Base-by-base conservation (phyloP, 2,329 filamentous ascomycete genomes). In the Colletotrichum limetticola region DNA sequence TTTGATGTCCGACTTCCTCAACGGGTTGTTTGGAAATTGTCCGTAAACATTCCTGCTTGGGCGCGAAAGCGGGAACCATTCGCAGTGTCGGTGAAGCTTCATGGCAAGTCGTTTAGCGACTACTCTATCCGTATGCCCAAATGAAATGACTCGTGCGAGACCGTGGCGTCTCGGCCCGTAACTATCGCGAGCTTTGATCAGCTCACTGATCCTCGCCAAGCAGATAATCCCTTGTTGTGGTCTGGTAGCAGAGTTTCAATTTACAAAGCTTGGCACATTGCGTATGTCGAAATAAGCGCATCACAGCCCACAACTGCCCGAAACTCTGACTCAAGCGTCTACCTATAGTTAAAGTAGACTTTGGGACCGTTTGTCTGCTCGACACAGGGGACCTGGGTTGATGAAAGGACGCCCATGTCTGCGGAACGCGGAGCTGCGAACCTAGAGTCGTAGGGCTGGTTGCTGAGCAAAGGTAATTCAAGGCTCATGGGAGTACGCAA, bases 141-240 rank as follows among this genome's bases (percentile, higher is more conserved):
- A 24, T 16, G 16, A 28, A 11, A 30, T 61, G 46, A 58, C 35
- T 62, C 49, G 28, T 32, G 37, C 3, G 4, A 32, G 7, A 3
- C 24, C 19, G 49, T 28, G 60, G 22, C 19, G 52, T 72, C 12
- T 60, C 60, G 56, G 60, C 30, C 69, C 60, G 26, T 19, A 56
- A 59, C 60, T 65, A 60, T 65, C 60, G 49, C 60, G 55, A 64
- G 52, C 52, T 42, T 12, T 42, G 58, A 52, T 63, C 37, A 37
- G 26, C 37, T 53, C 35, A 52, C n/a, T 62, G 64, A 71, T 68
- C 69, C 64, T 22, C 64, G 58, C 64, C 57, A 68, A 63, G 69
- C 16, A 52, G 11, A 12, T 22, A 24, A 37, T 68, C 69, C 58
- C 58, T n/a, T 58, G 26, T 49, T 37, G 24, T 63, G 64, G 37